Evolutionary conservation across 371 early-diverging fungal genomes (phyloP).

Genomic region (Coemansia sp.): DNA sequence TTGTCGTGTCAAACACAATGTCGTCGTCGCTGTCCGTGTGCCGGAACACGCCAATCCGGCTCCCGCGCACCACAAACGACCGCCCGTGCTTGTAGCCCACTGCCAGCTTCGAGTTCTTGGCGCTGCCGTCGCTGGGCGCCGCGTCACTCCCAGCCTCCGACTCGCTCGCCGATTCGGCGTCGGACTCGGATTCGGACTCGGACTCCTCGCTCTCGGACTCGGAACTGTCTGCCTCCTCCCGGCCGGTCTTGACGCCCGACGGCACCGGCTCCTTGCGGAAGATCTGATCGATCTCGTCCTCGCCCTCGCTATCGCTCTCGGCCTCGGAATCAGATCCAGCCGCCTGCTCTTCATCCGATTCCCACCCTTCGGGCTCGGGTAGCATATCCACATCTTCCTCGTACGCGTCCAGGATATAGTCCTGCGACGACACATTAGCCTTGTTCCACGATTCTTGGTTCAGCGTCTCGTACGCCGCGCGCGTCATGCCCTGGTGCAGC

Average conservation of each 20-base stretch:
- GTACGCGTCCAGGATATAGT: conserved; percentile 66
- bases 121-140: conserved; percentile 26
- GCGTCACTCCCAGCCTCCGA: conserved; percentile 28
- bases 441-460: conserved; percentile 56
- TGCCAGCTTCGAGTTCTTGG: conserved; percentile 64
- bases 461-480: conserved; percentile 65
- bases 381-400: conserved; percentile 64
- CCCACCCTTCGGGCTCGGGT: conserved; percentile 33
- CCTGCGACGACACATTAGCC: conserved; percentile 55
- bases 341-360: conserved; percentile 10
- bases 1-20: conserved; percentile 67
- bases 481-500: conserved; percentile 60
- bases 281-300: conserved; percentile 17
- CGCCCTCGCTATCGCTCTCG: conserved; percentile 7
- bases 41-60: conserved; percentile 79
- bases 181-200: conserved; percentile 15
- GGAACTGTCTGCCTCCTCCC: conserved; percentile 5
- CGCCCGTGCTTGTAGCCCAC: conserved; percentile 75
- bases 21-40: conserved; percentile 62
- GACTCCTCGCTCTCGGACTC: conserved; percentile 32
- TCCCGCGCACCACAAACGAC: conserved; percentile 85
- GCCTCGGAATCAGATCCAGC: conserved; percentile 3
- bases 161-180: conserved; percentile 16
- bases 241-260: conserved; percentile 16
- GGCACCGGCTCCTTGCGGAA: conserved; percentile 17